Evolutionary conservation across 2,329 filamentous ascomycete species (phyloP), one percentile per base, ranked within the genome.

Genomic region (Aspergillus ruber): DNA sequence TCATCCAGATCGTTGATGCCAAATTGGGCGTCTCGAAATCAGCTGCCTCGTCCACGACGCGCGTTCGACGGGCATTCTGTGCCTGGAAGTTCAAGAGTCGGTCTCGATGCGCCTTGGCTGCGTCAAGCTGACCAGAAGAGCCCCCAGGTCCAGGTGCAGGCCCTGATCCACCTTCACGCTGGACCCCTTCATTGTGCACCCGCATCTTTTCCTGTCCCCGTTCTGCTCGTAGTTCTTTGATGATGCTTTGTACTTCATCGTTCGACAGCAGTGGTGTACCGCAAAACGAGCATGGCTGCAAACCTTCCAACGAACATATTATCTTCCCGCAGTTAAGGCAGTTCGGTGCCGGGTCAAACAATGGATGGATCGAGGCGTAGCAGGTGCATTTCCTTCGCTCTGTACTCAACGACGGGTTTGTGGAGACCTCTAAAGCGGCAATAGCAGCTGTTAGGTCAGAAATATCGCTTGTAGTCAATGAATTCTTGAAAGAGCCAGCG

Each of bases 261-360:
- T 80, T 65, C 25, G 78, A 84, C 6, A 98, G 73, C 0, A 98
- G 74, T 0, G 88, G 82, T 0, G 79, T 76, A 0, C 83, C 83
- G 71, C 93, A 98, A 62, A 88, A 96, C 0, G 91, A 96, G 67
- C 93, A 98, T 0, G 91, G 91, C 0, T 91, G 91, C 0, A 97
- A 76, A 0, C 93, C 93, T 68, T 98, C 90, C 61, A 93, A 90
- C 20, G 95, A 82, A 65, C 93, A 98, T 46, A 97, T 85, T 10
- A 98, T 89, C 66, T 97, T 97, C 50, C 93, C 93, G 60, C 93
- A 98, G 40, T 80, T 84, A 13, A 94, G 73, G 64, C 93, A 98
- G 65, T 97, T 98, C 0, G 93, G 93, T 0, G 90, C 90, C 0
- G 91, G 90, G n/a, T 82, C 82, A 40, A 96, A 85, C 2, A 97